phyloP scores from a whole-genome alignment of 1,139 yeast species.

The Magnusiomyces magnusii region DNA sequence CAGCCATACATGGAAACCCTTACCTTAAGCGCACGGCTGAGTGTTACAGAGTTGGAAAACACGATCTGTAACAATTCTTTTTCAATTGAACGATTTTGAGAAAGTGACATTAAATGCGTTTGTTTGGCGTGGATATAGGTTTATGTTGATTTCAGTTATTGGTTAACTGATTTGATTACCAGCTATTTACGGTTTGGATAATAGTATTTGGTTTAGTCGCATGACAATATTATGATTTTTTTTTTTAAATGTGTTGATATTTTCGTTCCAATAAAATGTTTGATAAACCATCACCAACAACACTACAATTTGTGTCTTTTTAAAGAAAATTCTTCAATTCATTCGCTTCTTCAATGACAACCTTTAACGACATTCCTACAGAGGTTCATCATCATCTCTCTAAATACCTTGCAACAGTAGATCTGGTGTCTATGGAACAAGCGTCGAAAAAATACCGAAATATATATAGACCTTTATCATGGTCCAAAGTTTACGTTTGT shows the following conservation, averaged over 20 bases:
- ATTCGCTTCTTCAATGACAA: neutral
- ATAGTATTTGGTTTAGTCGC: no score
- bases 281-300: no score
- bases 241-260: no score
- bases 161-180: no score
- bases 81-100: neutral
- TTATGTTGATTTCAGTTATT: no score
- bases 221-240: no score
- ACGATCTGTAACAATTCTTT: neutral
- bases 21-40: neutral
- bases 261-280: no score
- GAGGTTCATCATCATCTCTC: neutral
- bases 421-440: neutral
- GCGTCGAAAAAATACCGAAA: neutral
- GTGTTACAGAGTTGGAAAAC: neutral
- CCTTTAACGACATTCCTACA: neutral
- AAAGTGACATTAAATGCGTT: neutral
- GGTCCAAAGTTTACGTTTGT: neutral
- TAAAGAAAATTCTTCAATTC: no score
- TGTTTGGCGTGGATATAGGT: no score
- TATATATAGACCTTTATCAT: neutral
- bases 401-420: neutral
- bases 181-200: no score
- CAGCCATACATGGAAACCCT: neutral
- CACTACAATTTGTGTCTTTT: no score